Conservation (phyloP, 495 filamentous ascomycete species). For the Articulospora tetracladia region DNA sequence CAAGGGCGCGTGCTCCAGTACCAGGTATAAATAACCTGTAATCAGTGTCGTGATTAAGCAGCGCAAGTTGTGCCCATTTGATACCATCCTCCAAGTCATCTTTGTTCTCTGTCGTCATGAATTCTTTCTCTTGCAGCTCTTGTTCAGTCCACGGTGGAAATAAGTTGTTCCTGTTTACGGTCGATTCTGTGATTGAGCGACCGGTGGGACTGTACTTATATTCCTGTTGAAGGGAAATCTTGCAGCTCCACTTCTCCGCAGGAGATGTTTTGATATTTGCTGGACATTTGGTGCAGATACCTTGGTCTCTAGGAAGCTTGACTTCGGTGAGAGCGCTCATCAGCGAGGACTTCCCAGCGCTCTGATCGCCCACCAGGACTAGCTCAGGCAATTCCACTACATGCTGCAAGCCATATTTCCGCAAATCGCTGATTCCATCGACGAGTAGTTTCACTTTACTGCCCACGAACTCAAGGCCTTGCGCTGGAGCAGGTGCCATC, state of each 20-base stretch:
- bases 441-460: slow-evolving; percentile 15
- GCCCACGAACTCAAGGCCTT: slow-evolving; percentile 21
- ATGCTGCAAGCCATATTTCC: slow-evolving; percentile 18
- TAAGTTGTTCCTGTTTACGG: slow-evolving; percentile 36
- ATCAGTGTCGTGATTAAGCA: slow-evolving; percentile 56
- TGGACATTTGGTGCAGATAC: slow-evolving; percentile 68
- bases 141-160: slow-evolving; percentile 41
- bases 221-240: slow-evolving; percentile 54
- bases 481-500: neutral
- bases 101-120: slow-evolving; percentile 18
- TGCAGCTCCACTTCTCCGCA: slow-evolving; percentile 57
- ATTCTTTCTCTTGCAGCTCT: slow-evolving; percentile 23
- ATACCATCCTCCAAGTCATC: slow-evolving; percentile 17
- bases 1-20: slow-evolving; percentile 40
- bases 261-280: slow-evolving; percentile 61
- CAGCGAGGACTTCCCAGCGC: slow-evolving; percentile 73
- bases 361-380: slow-evolving; percentile 77
- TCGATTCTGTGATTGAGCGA: slow-evolving; percentile 25
- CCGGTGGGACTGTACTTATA: slow-evolving; percentile 36
- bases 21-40: slow-evolving; percentile 31
- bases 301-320: slow-evolving; percentile 62
- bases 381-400: slow-evolving; percentile 63
- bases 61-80: slow-evolving; percentile 65
- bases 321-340: slow-evolving; percentile 81
- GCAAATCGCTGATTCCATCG: slow-evolving; percentile 20